Percentiles rank a stretch among this genome's conserved stretches.
Evolutionary conservation across 83 land plant genomes (phyloP).

Genomic region (Picea abies): DNA sequence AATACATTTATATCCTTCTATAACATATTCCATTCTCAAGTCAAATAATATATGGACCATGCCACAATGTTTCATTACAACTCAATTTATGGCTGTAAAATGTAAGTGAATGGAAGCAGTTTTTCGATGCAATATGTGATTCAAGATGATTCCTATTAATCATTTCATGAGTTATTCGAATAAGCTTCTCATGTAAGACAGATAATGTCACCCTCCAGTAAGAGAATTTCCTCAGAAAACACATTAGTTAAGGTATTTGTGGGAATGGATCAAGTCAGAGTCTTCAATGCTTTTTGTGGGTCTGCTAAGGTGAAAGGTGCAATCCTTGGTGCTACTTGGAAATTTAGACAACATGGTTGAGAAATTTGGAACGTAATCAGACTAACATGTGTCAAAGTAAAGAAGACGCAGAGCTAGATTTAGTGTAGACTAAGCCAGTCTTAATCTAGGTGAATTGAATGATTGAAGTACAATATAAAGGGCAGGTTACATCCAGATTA

Average conservation of each 20-base stretch:
- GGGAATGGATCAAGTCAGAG: too few relatives aligned
- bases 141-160: neutral
- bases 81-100: neutral
- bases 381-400: too few relatives aligned
- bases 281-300: too few relatives aligned
- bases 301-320: too few relatives aligned
- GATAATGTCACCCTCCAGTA: neutral
- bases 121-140: neutral
- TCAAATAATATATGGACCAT: neutral
- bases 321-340: too few relatives aligned
- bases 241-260: neutral
- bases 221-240: neutral
- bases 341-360: too few relatives aligned
- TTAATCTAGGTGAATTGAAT: too few relatives aligned
- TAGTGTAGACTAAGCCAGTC: too few relatives aligned
- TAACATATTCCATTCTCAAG: neutral
- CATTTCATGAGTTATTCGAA: neutral
- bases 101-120: neutral
- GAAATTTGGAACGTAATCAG: too few relatives aligned
- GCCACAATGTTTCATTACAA: neutral
- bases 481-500: too few relatives aligned
- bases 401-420: too few relatives aligned
- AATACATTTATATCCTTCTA: conserved; percentile 13
- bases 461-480: too few relatives aligned
- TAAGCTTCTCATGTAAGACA: neutral